Percentiles rank a stretch among this genome's conserved stretches.
These are phyloP conservation scores for Fusarium annulatum DNA, from an alignment of 2,329 filamentous ascomycete species.

Conservation along the genomic window DNA sequence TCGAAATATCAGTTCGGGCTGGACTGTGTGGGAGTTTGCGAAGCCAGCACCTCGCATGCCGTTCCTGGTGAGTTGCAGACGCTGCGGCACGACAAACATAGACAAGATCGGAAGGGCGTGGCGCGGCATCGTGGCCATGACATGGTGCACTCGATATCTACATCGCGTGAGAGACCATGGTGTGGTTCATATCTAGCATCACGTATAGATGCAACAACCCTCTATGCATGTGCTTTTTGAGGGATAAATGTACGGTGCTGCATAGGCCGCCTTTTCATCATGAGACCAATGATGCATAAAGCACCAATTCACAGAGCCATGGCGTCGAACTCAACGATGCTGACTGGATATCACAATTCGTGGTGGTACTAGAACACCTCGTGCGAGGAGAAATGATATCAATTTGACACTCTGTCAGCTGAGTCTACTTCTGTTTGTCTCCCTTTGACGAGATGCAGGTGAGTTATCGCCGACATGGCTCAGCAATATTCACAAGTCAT, in stretches of 20 bases:
- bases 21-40: conserved; percentile 24
- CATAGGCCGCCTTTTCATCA: conserved; percentile 8
- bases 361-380: conserved; percentile 5
- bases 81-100: conserved; percentile 22
- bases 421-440: conserved; percentile 20
- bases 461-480: conserved; percentile 36
- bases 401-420: conserved; percentile 24
- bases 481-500: conserved; percentile 5
- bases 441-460: conserved; percentile 25
- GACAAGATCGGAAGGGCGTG: conserved; percentile 32
- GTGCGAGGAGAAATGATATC: conserved; percentile 25
- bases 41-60: conserved; percentile 21
- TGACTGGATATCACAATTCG: conserved; percentile 16
- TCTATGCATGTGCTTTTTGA: conserved; percentile 21
- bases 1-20: conserved; percentile 22
- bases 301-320: conserved; percentile 4
- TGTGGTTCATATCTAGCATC: conserved; percentile 25
- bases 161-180: conserved; percentile 10
- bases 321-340: conserved; percentile 2
- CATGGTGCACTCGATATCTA: background rate
- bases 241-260: conserved; percentile 1
- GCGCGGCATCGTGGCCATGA: conserved; percentile 18
- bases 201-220: conserved; percentile 6
- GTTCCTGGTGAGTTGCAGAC: conserved; percentile 36
- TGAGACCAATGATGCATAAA: conserved; percentile 21